These are phyloP conservation scores for Mycosphaerella sp. DNA, from an alignment of 2,329 filamentous ascomycete genomes.

Conservation along the genomic window DNA sequence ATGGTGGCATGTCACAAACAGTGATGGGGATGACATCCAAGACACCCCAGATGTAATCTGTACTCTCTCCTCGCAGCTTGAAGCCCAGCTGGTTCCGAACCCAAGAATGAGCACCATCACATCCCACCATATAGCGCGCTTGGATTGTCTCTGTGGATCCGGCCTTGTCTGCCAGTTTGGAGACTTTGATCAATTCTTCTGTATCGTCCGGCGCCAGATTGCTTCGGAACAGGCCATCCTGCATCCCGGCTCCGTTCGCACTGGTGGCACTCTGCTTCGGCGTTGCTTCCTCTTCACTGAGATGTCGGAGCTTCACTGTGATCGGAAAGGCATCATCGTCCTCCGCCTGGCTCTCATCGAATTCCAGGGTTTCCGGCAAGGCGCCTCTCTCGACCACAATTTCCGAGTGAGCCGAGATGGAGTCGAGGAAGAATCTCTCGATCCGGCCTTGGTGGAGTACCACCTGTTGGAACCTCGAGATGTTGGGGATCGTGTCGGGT, in stretches of 20 bases:
- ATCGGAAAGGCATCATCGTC: constrained; percentile 53
- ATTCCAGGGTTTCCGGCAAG: constrained; percentile 49
- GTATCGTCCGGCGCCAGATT: constrained; percentile 36
- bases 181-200: constrained; percentile 8
- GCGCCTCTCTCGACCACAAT: constrained; percentile 50
- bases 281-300: constrained; percentile 53
- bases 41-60: constrained; percentile 30
- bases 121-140: constrained; percentile 62
- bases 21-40: constrained; percentile 28
- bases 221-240: constrained; percentile 54
- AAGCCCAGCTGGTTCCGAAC: constrained; percentile 48
- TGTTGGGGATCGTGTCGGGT: constrained; percentile 49
- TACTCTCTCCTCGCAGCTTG: constrained; percentile 19
- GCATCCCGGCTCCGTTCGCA: constrained; percentile 30
- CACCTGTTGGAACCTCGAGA: constrained; percentile 51
- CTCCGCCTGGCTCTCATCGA: constrained; percentile 48
- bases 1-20: constrained; percentile 32
- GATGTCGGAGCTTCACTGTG: constrained; percentile 51
- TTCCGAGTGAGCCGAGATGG: constrained; percentile 18
- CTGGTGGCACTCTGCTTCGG: constrained; percentile 40
- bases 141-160: constrained; percentile 38
- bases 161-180: constrained; percentile 9
- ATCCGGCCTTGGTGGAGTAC: constrained; percentile 65
- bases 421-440: constrained; percentile 46
- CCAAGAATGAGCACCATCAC: constrained; percentile 65